phyloP scores from a whole-genome alignment of 2,329 filamentous ascomycete genomes.

The Pleoardoris graminearum region DNA sequence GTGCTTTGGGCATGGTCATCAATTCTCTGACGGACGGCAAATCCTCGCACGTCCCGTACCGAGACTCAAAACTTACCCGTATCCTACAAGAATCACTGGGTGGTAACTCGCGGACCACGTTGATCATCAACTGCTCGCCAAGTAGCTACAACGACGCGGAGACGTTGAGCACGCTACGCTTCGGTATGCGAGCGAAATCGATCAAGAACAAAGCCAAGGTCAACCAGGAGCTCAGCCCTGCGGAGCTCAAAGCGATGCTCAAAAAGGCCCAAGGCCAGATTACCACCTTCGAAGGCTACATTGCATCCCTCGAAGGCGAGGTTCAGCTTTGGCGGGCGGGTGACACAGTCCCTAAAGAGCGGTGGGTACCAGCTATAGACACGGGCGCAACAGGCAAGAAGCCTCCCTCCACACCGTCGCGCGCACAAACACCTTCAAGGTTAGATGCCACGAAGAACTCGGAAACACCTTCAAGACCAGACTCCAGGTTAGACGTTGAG shows the following conservation, averaged over 20 bases:
- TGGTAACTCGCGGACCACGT: conserved; percentile 96
- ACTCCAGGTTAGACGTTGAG: conserved; percentile 70
- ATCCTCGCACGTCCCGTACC: conserved; percentile 93
- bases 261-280: conserved; percentile 91
- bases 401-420: conserved; percentile 53
- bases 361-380: conserved; percentile 73
- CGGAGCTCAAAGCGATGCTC: conserved; percentile 89
- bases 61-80: conserved; percentile 96
- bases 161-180: conserved; percentile 87
- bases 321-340: conserved; percentile 85
- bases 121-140: conserved; percentile 99
- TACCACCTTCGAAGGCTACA: conserved; percentile 85
- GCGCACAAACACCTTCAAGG: conserved; percentile 65
- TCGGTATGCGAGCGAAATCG: conserved; percentile 93
- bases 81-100: conserved; percentile 96
- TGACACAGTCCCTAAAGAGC: conserved; percentile 84
- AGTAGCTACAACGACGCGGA: conserved; percentile 98
- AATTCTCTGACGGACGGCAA: conserved; percentile 95
- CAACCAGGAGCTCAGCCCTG: conserved; percentile 94
- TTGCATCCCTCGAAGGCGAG: conserved; percentile 80
- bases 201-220: conserved; percentile 99
- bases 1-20: conserved; percentile 98
- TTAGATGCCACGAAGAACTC: conserved; percentile 53
- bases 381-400: conserved; percentile 56
- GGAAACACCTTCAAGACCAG: conserved; percentile 56